Evolutionary conservation across 257 asterid species (phyloP).

Genomic region (Solanum microdontum): DNA sequence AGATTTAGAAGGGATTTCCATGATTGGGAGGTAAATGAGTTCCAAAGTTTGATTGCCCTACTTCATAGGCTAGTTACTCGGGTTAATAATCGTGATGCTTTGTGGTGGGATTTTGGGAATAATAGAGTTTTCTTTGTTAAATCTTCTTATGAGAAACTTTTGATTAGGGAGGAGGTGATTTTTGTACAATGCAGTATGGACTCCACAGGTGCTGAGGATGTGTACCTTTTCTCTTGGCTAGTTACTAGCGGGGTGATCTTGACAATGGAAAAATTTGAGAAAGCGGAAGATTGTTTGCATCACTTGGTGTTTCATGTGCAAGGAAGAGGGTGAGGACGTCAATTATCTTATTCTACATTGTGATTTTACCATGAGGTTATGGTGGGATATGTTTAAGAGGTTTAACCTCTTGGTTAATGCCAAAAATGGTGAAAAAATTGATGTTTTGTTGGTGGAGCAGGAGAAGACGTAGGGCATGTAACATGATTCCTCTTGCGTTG

Average conservation of each 20-base stretch:
- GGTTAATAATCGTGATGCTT: neutral
- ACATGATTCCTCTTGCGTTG: neutral
- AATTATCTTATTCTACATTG: neutral
- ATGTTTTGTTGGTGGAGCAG: neutral
- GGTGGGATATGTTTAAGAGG: neutral
- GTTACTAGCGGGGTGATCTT: neutral
- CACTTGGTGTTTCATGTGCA: neutral
- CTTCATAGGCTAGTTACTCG: neutral
- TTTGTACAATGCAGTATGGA: neutral
- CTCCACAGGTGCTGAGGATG: neutral
- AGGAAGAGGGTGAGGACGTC: neutral
- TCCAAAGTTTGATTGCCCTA: neutral
- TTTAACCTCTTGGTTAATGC: neutral
- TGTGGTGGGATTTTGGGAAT: neutral
- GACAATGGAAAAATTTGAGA: neutral
- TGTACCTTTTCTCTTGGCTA: neutral
- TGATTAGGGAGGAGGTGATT: neutral
- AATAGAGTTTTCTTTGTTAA: neutral
- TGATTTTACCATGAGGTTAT: neutral
- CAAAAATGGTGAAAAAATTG: neutral
- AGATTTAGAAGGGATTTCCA: neutral
- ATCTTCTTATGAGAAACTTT: neutral
- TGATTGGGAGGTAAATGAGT: neutral
- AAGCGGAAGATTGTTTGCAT: neutral
- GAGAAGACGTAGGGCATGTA: neutral